phyloP scores from a whole-genome alignment of 2,329 filamentous ascomycete species.

The Davidsoniella australis region DNA sequence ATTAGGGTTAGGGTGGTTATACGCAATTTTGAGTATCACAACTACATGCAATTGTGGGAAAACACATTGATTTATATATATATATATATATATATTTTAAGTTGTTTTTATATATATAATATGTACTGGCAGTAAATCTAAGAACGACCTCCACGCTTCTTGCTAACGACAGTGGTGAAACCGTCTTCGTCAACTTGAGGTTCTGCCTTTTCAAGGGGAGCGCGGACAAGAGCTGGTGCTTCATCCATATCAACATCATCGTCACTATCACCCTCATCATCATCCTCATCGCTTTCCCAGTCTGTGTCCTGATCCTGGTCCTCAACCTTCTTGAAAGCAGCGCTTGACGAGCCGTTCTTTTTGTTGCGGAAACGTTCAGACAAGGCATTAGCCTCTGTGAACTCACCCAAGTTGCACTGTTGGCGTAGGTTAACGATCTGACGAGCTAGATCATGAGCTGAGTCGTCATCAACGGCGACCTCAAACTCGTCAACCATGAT shows the following conservation, averaged over 20 bases:
- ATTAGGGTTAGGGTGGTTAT: no score
- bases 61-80: no score
- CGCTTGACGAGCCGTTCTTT: slow-evolving; percentile 31
- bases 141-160: slow-evolving; percentile 26
- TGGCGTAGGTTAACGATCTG: slow-evolving; percentile 52
- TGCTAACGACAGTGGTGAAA: slow-evolving; percentile 58
- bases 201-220: slow-evolving; percentile 43
- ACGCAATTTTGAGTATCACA: no score
- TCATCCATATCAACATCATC: slow-evolving; percentile 52
- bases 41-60: no score
- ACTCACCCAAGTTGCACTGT: slow-evolving; percentile 47
- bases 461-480: slow-evolving; percentile 80
- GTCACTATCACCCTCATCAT: slow-evolving; percentile 33
- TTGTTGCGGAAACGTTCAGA: slow-evolving; percentile 45
- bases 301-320: slow-evolving; percentile 41
- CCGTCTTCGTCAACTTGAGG: slow-evolving; percentile 69
- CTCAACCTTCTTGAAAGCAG: slow-evolving; percentile 36
- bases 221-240: slow-evolving; percentile 42
- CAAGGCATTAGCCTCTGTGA: slow-evolving; percentile 46
- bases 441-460: slow-evolving; percentile 53
- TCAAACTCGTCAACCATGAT: slow-evolving; percentile 95
- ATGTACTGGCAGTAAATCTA: no score
- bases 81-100: no score
- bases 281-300: slow-evolving; percentile 43
- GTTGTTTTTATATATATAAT: no score